Percentiles rank a stretch among this genome's conserved stretches.
Conservation (phyloP, 106 monocot genomes). For the Chionographis japonica region DNA sequence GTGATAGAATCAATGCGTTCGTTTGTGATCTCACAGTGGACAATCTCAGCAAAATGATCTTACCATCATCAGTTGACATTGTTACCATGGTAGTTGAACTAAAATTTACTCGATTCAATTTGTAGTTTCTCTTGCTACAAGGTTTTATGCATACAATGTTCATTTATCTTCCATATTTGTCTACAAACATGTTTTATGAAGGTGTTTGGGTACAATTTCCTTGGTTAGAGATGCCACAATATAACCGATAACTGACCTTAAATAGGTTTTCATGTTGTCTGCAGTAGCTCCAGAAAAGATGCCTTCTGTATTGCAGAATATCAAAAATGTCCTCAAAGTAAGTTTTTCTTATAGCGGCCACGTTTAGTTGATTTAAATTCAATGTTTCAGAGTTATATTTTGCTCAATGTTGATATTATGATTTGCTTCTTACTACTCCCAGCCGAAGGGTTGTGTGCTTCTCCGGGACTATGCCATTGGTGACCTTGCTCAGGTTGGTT, state of each 20-base stretch:
- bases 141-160: conserved; percentile 4
- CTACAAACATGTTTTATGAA: neutral
- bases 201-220: neutral
- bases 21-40: conserved; percentile 81
- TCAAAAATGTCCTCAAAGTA: conserved; percentile 80
- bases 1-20: conserved; percentile 74
- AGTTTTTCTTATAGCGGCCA: conserved; percentile 2
- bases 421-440: conserved; percentile 8
- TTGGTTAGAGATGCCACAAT: neutral
- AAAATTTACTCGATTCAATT: neutral
- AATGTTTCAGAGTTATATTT: neutral
- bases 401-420: neutral
- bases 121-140: neutral
- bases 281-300: conserved; percentile 97
- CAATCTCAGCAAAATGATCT: conserved; percentile 44
- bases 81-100: conserved; percentile 79
- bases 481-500: conserved; percentile 94
- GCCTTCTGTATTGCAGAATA: conserved; percentile 74
- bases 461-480: conserved; percentile 91
- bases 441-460: conserved; percentile 85
- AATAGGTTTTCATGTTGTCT: conserved; percentile 96
- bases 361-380: neutral
- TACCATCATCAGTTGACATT: conserved; percentile 81
- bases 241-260: conserved; percentile 57
- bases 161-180: neutral